Evolutionary conservation across 306 rosid genomes (phyloP), one percentile per base, ranked within the genome.

Genomic region (Lathyrus oleraceus): DNA sequence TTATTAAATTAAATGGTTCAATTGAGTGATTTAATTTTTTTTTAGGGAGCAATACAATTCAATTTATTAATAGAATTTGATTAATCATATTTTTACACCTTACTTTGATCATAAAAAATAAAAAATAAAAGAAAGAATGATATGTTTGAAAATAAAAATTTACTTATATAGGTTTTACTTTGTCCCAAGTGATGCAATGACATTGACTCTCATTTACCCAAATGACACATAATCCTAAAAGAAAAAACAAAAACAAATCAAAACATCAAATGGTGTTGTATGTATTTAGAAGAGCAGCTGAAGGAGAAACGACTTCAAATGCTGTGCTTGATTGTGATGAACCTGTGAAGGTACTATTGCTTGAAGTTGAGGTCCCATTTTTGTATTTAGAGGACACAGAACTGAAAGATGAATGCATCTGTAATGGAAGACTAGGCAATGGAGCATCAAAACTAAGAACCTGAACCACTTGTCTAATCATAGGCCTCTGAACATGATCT

Each of bases 241-340:
- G 15, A 16, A 25, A 36, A 53, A 12, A 28, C 3, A 4, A 27
- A n/a, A 4, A 15, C 5, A 58, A 12, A 57, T 57, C 30, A 57
- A 16, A 49, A 8, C 25, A 16, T 25, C 15, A 27, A 57, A 57
- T 28, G 39, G 39, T 35, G 39, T 35, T 35, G 10, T 10, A 23
- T 3, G 76, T 74, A 76, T 72, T 87, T 60, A 83, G 81, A 78
- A 81, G 83, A 59, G 79, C 79, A 75, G 92, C 79, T 54, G 77
- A 2, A 23, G 77, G 64, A 57, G 77, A 65, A 65, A 71, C 47
- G 27, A 70, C 11, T 13, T 59, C 68, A 43, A 43, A 10, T 42
- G 70, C 21, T 10, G 27, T 27, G 66, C 25, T 70, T 0, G 80
- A 70, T 28, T 70, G 70, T 19, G 84, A 80, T n/a, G 83, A 79